Percentiles rank a stretch among this genome's conserved stretches.
Conservation (phyloP, 768 basidiomycete genomes). For the Suillus plorans region DNA sequence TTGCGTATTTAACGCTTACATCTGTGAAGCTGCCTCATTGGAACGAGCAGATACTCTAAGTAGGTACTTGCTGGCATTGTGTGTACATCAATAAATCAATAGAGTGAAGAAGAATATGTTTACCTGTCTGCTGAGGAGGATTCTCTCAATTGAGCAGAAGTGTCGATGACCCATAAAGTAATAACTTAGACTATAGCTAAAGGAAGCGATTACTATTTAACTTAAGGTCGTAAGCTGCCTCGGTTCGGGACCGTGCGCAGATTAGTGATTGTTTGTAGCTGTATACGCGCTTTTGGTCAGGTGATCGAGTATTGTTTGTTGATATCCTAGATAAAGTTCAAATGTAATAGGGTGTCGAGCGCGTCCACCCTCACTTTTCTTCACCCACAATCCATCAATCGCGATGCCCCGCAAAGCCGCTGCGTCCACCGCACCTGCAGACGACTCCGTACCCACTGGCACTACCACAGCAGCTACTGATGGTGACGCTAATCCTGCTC, state of each 20-base stretch:
- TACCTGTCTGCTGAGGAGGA: not conserved
- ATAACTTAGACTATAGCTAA: not conserved
- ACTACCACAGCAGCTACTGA: slow-evolving; percentile 24
- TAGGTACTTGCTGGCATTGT: not conserved
- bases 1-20: not conserved
- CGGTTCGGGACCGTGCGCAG: slow-evolving; percentile 19
- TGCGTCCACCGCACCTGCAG: slow-evolving; percentile 39
- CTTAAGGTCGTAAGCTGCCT: not conserved
- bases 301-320: slow-evolving; percentile 37
- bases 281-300: slow-evolving; percentile 32
- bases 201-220: not conserved
- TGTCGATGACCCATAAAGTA: not conserved
- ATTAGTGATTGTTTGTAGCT: slow-evolving; percentile 22
- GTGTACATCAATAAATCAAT: not conserved
- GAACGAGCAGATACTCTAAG: not conserved
- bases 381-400: slow-evolving; percentile 11
- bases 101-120: not conserved
- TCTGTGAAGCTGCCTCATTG: not conserved
- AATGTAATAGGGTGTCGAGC: slow-evolving; percentile 26
- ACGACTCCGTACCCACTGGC: slow-evolving; percentile 9
- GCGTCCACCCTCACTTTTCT: slow-evolving; percentile 26
- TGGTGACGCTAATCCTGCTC: slow-evolving; percentile 42
- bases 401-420: slow-evolving; percentile 74
- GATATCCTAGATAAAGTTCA: slow-evolving; percentile 35
- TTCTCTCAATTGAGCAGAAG: not conserved